Evolutionary conservation across 257 asterid genomes (phyloP).

Genomic region (Solanum medicagineum): DNA sequence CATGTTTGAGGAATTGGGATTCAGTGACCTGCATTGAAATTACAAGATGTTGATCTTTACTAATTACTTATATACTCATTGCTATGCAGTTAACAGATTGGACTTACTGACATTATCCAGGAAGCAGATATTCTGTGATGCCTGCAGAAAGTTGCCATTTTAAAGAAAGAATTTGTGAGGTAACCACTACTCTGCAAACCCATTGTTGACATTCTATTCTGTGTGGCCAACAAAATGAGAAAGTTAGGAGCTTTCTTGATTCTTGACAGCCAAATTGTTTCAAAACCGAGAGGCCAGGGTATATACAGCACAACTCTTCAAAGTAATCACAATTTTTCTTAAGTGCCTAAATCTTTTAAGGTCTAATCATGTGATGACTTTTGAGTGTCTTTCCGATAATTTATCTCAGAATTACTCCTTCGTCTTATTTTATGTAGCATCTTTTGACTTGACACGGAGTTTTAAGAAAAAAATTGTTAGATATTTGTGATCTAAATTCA

Average conservation of each 20-base stretch:
- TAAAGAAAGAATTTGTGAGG: conserved; percentile 13
- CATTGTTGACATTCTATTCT: conserved; percentile 16
- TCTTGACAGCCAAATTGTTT: background rate
- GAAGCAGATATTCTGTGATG: conserved; percentile 5
- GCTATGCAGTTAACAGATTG: background rate
- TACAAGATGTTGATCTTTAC: background rate
- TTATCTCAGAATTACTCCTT: too few relatives aligned
- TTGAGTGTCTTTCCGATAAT: too few relatives aligned
- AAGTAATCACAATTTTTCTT: background rate
- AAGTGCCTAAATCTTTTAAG: background rate
- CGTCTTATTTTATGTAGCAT: too few relatives aligned
- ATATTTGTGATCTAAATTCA: too few relatives aligned
- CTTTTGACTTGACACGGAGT: too few relatives aligned
- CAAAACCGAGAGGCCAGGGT: background rate
- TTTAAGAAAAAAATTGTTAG: too few relatives aligned
- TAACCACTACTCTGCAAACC: conserved; percentile 16
- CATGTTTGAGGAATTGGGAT: conserved; percentile 7
- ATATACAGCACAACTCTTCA: background rate
- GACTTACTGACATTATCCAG: conserved; percentile 22
- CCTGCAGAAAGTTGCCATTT: background rate
- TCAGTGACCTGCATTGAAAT: conserved; percentile 17
- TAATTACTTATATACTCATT: background rate
- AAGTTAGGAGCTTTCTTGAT: background rate
- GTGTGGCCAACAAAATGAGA: background rate
- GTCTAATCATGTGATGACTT: too few relatives aligned